A percentile compares a stretch with the other conserved stretches of the same genome.
Evolutionary conservation across 2,329 filamentous ascomycete genomes (phyloP).

Genomic region (Colletotrichum costaricense): DNA sequence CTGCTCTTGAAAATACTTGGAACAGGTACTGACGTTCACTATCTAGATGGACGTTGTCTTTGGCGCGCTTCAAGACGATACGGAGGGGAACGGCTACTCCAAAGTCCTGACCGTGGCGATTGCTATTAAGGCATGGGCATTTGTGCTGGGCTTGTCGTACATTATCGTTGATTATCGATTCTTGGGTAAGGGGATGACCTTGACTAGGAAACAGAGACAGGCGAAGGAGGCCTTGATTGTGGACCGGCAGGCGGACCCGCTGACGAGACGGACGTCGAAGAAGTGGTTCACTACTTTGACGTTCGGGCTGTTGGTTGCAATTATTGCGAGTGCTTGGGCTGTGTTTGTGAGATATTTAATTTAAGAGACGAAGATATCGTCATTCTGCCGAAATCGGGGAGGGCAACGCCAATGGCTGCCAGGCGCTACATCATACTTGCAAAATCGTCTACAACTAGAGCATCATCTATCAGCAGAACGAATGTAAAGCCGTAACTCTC

Average conservation of each 20-base stretch:
- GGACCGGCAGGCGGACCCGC: conserved; percentile 34
- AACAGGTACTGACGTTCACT: background rate
- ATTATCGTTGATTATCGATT: conserved; percentile 38
- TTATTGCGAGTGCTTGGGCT: conserved; percentile 36
- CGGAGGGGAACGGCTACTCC: conserved; percentile 36
- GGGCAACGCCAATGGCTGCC: background rate
- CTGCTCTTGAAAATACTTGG: background rate
- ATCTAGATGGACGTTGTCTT: conserved; percentile 40
- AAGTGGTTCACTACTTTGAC: conserved; percentile 33
- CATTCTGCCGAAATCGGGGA: background rate
- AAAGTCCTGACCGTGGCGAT: conserved; percentile 36
- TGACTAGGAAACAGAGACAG: conserved; percentile 37
- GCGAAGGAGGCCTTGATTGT: conserved; percentile 31
- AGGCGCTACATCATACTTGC: background rate
- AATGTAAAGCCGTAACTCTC: too few species aligned
- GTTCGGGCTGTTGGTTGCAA: conserved; percentile 31
- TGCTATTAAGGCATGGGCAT: conserved; percentile 38
- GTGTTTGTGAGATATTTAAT: conserved; percentile 39
- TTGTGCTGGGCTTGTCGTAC: conserved; percentile 36
- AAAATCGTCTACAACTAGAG: background rate
- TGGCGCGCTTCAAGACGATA: conserved; percentile 39
- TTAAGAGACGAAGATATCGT: background rate
- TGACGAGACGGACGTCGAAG: conserved; percentile 35
- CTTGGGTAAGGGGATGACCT: conserved; percentile 38
- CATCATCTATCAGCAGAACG: too few species aligned